Conservation (phyloP, 805 yeast genomes). For the Metschnikowia koreensis region DNA sequence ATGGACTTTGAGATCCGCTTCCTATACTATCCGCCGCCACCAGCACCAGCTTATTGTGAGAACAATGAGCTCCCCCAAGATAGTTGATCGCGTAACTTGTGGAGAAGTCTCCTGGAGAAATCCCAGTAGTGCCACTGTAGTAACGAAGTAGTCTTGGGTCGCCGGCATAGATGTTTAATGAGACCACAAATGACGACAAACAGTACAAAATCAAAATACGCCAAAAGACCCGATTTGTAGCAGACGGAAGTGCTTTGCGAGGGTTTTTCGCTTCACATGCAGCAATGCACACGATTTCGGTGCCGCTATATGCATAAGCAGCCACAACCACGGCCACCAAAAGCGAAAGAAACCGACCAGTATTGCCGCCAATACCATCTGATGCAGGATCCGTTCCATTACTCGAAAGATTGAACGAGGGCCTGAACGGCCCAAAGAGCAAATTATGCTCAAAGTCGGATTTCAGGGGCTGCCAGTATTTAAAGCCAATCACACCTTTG, state of each 20-base stretch:
- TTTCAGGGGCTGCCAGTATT: conserved; percentile 60
- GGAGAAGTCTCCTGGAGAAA: conserved; percentile 19
- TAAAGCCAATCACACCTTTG: conserved; percentile 53
- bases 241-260: conserved; percentile 70
- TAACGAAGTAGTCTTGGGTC: conserved; percentile 70
- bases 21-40: conserved; percentile 22
- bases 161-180: conserved; percentile 72
- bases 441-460: conserved; percentile 47
- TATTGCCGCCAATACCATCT: conserved; percentile 58
- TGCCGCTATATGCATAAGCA: conserved; percentile 76
- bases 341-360: conserved; percentile 61
- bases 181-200: conserved; percentile 64
- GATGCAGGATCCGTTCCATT: conserved; percentile 48
- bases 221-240: conserved; percentile 73
- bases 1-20: conserved; percentile 45
- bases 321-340: conserved; percentile 62
- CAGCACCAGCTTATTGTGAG: neutral
- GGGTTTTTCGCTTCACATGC: conserved; percentile 87
- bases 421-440: conserved; percentile 71
- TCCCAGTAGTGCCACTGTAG: conserved; percentile 38
- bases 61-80: conserved; percentile 38
- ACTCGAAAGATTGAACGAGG: conserved; percentile 66
- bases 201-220: conserved; percentile 65
- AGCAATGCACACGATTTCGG: conserved; percentile 79
- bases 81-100: conserved; percentile 30